Percentiles rank a stretch among this genome's conserved stretches.
Evolutionary conservation across 2,329 filamentous ascomycete species (phyloP).

Genomic region (Gaeumannomyces sp.): DNA sequence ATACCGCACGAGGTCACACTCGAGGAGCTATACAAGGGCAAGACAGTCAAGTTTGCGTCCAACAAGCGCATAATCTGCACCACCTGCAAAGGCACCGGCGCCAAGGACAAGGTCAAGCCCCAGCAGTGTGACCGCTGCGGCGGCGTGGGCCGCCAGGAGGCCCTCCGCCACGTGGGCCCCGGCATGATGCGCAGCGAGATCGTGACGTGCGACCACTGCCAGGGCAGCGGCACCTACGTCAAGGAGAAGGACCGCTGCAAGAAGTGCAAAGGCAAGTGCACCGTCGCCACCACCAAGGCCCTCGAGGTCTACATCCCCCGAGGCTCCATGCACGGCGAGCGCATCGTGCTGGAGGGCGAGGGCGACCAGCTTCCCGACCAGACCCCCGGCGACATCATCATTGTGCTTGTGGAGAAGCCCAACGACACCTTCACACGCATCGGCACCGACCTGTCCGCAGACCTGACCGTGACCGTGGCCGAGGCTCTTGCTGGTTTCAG

Average conservation of each 20-base stretch:
- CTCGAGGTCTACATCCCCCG: constrained; percentile 94
- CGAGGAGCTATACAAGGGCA: constrained; percentile 96
- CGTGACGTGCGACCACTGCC: constrained; percentile 75
- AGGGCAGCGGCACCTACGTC: constrained; percentile 77
- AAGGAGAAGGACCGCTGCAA: constrained; percentile 98
- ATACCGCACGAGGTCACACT: constrained; percentile 86
- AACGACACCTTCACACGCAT: constrained; percentile 79
- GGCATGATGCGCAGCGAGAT: constrained; percentile 78
- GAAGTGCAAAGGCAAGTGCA: constrained; percentile 93
- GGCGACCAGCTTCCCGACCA: constrained; percentile 88
- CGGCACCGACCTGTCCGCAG: constrained; percentile 76
- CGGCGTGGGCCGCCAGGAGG: constrained; percentile 70
- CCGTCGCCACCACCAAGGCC: constrained; percentile 83
- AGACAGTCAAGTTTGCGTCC: constrained; percentile 93
- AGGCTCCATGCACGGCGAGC: constrained; percentile 79
- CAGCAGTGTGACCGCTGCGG: constrained; percentile 78
- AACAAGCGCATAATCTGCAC: constrained; percentile 90
- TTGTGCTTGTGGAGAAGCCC: constrained; percentile 73
- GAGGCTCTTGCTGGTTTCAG: constrained; percentile 88
- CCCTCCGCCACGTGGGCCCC: constrained; percentile 76
- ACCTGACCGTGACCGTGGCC: constrained; percentile 71
- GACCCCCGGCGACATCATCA: constrained; percentile 87
- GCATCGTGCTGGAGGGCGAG: constrained; percentile 85
- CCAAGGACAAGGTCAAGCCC: constrained; percentile 84
- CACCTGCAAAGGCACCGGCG: constrained; percentile 81